Percentiles rank a stretch among this genome's conserved stretches.
Conservation (phyloP, 331 rosid species). For the Rosa hybrid region DNA sequence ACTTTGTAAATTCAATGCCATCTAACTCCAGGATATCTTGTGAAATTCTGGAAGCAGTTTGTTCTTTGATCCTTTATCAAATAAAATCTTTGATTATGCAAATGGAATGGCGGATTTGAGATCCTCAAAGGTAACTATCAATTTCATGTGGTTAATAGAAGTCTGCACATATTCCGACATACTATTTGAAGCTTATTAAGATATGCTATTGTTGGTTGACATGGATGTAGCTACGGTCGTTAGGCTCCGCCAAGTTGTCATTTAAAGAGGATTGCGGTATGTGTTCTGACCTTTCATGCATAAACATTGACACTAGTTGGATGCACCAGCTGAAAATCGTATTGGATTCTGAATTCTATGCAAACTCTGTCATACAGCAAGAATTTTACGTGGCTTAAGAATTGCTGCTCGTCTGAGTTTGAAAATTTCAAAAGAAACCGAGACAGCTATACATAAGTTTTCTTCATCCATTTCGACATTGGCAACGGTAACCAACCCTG, state of each 20-base stretch:
- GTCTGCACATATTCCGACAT: neutral
- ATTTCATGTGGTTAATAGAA: conserved; percentile 7
- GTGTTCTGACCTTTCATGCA: conserved; percentile 27
- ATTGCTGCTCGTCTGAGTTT: conserved; percentile 94
- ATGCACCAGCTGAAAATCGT: conserved; percentile 22
- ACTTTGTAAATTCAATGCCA: neutral
- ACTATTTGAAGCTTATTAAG: conserved; percentile 8
- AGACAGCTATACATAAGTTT: conserved; percentile 53
- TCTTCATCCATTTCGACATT: conserved; percentile 52
- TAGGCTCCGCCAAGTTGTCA: conserved; percentile 74
- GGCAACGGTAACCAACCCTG: conserved; percentile 54
- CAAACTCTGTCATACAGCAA: conserved; percentile 49
- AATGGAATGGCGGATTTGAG: conserved; percentile 64
- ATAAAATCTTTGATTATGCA: conserved; percentile 67
- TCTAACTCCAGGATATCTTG: conserved; percentile 29
- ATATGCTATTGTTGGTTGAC: conserved; percentile 29
- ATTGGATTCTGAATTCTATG: conserved; percentile 22
- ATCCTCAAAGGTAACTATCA: conserved; percentile 64
- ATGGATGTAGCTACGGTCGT: conserved; percentile 68
- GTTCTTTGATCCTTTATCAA: conserved; percentile 55
- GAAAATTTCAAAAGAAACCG: conserved; percentile 66
- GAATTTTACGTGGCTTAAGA: conserved; percentile 91
- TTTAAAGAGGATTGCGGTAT: conserved; percentile 90
- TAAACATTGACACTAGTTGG: conserved; percentile 31
- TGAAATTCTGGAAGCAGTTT: conserved; percentile 47